A percentile compares a stretch with the other conserved stretches of the same genome.
These are phyloP conservation scores for Nitzschia sp. DNA, from an alignment of 108 stramenopile species.

Conservation along the genomic window DNA sequence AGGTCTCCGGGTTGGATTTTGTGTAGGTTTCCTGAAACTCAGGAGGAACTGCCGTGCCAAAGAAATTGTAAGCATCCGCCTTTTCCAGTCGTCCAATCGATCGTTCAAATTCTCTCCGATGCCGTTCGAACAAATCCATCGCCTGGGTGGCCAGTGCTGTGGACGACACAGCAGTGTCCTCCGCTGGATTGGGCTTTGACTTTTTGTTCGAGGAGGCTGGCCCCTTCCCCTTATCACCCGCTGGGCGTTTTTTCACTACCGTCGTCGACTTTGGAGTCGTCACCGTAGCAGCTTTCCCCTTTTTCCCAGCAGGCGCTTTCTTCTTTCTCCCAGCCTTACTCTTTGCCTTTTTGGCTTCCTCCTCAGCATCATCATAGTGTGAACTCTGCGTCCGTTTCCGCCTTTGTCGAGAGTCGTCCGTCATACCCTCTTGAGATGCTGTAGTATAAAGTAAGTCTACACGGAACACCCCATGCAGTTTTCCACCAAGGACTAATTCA, in stretches of 20 bases:
- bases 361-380: background rate
- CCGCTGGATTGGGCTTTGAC: slow-evolving; percentile 11
- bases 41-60: slow-evolving; percentile 61
- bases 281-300: background rate
- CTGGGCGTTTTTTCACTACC: slow-evolving; percentile 1
- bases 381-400: slow-evolving; percentile 40
- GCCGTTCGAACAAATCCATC: slow-evolving; percentile 57
- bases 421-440: slow-evolving; percentile 63
- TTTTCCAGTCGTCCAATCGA: slow-evolving; percentile 65
- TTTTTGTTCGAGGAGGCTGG: slow-evolving; percentile 16
- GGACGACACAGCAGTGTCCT: slow-evolving; percentile 10
- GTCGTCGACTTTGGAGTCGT: slow-evolving; percentile 10
- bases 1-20: background rate
- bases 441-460: slow-evolving; percentile 60
- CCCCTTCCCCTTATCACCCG: slow-evolving; percentile 9
- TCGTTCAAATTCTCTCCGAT: slow-evolving; percentile 78
- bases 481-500: slow-evolving; percentile 60
- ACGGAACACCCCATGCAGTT: slow-evolving; percentile 40
- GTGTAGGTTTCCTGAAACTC: slow-evolving; percentile 64
- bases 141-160: slow-evolving; percentile 25
- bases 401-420: slow-evolving; percentile 33
- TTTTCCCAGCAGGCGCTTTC: slow-evolving; percentile 7
- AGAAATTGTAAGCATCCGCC: slow-evolving; percentile 71
- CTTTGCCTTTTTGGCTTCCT: background rate
- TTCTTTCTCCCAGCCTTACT: background rate